Conservation (phyloP, 305 asterid species). For the Ajuga reptans region DNA sequence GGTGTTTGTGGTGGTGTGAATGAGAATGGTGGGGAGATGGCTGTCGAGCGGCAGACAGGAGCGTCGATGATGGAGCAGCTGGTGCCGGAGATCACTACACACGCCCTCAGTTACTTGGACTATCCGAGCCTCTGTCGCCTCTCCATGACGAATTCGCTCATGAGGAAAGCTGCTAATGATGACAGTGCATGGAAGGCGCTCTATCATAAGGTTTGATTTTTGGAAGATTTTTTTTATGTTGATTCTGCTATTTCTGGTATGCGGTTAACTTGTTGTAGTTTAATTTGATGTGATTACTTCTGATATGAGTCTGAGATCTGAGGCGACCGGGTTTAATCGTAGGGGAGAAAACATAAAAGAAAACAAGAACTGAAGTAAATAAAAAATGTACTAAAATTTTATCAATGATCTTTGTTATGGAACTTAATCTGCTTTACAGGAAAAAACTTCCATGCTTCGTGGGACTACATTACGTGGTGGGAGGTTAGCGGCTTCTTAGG, state of each 20-base stretch:
- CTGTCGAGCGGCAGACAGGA: constrained; percentile 61
- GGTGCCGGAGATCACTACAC: constrained; percentile 97
- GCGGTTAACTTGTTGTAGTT: constrained; percentile 7
- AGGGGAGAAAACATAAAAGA: not conserved
- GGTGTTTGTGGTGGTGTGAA: constrained; percentile 22
- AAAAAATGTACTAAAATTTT: not conserved
- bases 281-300: not conserved
- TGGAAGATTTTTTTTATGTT: not conserved
- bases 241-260: not conserved
- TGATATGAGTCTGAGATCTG: constrained; percentile 10
- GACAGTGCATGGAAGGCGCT: constrained; percentile 95
- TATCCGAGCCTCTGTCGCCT: constrained; percentile 87
- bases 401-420: not conserved
- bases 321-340: not conserved
- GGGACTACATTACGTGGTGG: constrained; percentile 2
- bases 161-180: constrained; percentile 94
- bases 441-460: not conserved
- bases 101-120: constrained; percentile 91
- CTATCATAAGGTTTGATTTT: constrained; percentile 65
- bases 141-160: constrained; percentile 90
- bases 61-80: constrained; percentile 98
- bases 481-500: not conserved
- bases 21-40: constrained; percentile 40
- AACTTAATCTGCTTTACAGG: not conserved
- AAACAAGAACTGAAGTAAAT: not conserved